Conservation (phyloP, 257 asterid genomes). For the Solanum chiquidenum region DNA sequence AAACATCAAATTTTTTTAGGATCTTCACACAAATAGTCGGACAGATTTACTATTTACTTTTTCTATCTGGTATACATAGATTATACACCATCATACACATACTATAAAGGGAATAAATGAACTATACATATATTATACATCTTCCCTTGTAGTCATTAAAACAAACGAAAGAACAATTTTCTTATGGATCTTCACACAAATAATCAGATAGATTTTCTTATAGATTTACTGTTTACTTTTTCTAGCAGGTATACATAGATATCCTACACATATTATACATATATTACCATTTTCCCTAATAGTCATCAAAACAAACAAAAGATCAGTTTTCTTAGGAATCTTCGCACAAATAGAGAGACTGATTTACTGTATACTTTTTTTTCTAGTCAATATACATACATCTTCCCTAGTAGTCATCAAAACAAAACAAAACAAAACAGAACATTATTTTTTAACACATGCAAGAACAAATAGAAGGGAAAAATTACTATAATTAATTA, state of each 20-base stretch:
- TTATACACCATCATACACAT: not conserved
- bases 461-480: not conserved
- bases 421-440: not conserved
- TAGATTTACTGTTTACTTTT: not conserved
- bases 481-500: not conserved
- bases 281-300: conserved; percentile 9
- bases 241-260: not conserved
- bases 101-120: not conserved
- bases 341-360: not conserved
- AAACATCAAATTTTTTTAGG: too few relatives aligned
- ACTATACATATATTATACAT: not conserved
- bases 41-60: not conserved
- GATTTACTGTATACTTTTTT: too few relatives aligned
- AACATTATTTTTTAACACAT: not conserved
- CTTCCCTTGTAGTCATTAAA: conserved; percentile 6
- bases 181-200: not conserved
- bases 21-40: not conserved
- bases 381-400: not conserved
- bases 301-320: not conserved
- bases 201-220: not conserved
- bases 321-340: not conserved
- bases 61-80: not conserved
- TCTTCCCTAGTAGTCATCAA: not conserved
- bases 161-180: not conserved
- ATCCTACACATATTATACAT: not conserved